Percentiles rank a stretch among this genome's conserved stretches.
phyloP scores from a whole-genome alignment of 768 basidiomycete genomes.

The Boletus rubropictus region DNA sequence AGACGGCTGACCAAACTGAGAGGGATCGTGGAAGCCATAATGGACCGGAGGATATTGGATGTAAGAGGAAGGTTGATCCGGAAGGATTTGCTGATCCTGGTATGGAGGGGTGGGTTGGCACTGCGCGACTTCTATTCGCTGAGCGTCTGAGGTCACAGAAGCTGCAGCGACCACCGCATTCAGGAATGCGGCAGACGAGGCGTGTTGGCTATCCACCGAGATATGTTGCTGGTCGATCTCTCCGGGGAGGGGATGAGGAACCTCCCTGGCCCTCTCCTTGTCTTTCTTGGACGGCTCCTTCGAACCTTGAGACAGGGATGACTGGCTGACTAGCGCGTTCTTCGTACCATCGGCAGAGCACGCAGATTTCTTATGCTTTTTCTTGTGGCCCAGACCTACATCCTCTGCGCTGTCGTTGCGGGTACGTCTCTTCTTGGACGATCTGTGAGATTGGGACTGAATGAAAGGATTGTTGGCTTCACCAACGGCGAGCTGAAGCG shows the following conservation, averaged over 20 bases:
- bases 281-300: constrained; percentile 27
- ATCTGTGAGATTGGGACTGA: constrained; percentile 19
- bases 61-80: constrained; percentile 22
- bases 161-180: constrained; percentile 64
- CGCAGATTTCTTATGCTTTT: constrained; percentile 27
- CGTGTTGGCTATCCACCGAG: constrained; percentile 33
- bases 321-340: constrained; percentile 15
- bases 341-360: constrained; percentile 3
- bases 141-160: constrained; percentile 40
- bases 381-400: constrained; percentile 25
- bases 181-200: constrained; percentile 53
- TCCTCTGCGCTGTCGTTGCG: constrained; percentile 13
- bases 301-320: not conserved
- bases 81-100: constrained; percentile 30
- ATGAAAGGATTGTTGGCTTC: constrained; percentile 39
- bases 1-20: constrained; percentile 23
- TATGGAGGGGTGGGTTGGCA: constrained; percentile 31
- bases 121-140: constrained; percentile 24
- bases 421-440: constrained; percentile 34
- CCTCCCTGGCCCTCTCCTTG: constrained; percentile 31
- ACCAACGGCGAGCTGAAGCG: constrained; percentile 46
- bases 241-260: constrained; percentile 31
- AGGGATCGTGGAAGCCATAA: constrained; percentile 25
- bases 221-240: constrained; percentile 22
- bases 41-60: constrained; percentile 30